phyloP scores from a whole-genome alignment of 192 early-diverging fungal species.

The Chytriomyces hyalinus region DNA sequence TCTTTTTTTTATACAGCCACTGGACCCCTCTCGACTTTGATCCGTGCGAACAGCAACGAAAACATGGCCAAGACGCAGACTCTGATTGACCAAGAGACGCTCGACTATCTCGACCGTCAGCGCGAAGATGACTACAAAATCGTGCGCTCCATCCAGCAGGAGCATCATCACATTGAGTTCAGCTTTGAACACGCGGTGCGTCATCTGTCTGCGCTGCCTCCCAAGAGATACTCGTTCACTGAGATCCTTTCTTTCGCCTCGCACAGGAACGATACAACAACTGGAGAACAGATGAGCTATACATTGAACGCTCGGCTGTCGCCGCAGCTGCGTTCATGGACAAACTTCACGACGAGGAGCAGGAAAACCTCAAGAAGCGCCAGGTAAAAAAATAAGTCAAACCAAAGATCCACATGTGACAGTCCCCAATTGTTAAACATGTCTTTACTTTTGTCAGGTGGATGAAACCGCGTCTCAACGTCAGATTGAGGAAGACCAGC shows the following conservation, averaged over 20 bases:
- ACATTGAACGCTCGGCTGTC: slow-evolving; percentile 28
- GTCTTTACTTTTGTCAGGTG: neutral
- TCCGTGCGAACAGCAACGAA: neutral
- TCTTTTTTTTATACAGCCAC: too few species aligned
- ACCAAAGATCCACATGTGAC: neutral
- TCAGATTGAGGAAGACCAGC: slow-evolving; percentile 33
- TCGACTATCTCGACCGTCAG: slow-evolving; percentile 22
- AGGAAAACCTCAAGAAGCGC: slow-evolving; percentile 33
- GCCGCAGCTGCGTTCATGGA: slow-evolving; percentile 35
- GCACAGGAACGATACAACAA: slow-evolving; percentile 34
- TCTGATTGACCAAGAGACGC: slow-evolving; percentile 36
- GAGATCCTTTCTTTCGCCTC: too few species aligned
- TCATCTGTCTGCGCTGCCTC: too few species aligned
- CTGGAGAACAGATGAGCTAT: slow-evolving; percentile 42
- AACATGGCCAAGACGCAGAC: slow-evolving; percentile 12
- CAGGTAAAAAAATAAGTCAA: slow-evolving; percentile 10
- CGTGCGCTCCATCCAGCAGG: slow-evolving; percentile 14
- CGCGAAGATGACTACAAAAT: slow-evolving; percentile 30
- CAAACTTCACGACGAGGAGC: slow-evolving; percentile 38
- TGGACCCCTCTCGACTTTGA: too few species aligned
- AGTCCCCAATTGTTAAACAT: neutral
- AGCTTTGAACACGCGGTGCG: slow-evolving; percentile 28
- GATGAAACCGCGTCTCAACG: slow-evolving; percentile 34
- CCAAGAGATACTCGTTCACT: too few species aligned
- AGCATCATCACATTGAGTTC: slow-evolving; percentile 39